Evolutionary conservation across 345 rosid species (phyloP).

Genomic region (Ailanthus altissimus): DNA sequence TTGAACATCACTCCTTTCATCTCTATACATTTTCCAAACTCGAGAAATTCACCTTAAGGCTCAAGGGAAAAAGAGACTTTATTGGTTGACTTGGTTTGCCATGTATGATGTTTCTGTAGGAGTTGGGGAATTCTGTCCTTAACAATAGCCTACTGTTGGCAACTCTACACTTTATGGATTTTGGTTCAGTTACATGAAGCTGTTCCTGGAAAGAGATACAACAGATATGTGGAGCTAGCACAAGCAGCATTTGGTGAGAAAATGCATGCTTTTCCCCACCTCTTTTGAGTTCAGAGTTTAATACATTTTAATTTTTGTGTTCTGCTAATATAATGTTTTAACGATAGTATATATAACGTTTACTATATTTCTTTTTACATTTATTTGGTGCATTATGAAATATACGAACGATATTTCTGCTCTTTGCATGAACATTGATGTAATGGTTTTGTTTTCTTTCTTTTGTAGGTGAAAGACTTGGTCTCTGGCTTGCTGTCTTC

Average conservation of each 20-base stretch:
- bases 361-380: background rate
- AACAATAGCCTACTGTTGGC: conserved; percentile 92
- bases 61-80: background rate
- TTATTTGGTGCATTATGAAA: background rate
- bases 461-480: conserved; percentile 77
- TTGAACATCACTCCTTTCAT: background rate
- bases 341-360: background rate
- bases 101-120: conserved; percentile 45
- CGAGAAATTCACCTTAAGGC: background rate
- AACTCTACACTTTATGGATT: conserved; percentile 91
- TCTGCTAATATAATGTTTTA: background rate
- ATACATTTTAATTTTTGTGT: background rate
- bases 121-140: conserved; percentile 92
- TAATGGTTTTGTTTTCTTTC: background rate
- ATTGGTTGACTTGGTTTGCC: conserved; percentile 13
- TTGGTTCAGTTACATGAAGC: conserved; percentile 96
- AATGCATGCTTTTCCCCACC: background rate
- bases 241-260: conserved; percentile 93
- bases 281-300: background rate
- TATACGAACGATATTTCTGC: background rate
- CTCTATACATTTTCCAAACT: background rate
- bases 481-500: conserved; percentile 91
- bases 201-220: conserved; percentile 92
- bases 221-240: conserved; percentile 95
- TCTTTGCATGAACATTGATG: background rate